Evolutionary conservation across 192 early-diverging fungal genomes (phyloP), one percentile per base, ranked within the genome.

Genomic region (Backusella tuberculispora): DNA sequence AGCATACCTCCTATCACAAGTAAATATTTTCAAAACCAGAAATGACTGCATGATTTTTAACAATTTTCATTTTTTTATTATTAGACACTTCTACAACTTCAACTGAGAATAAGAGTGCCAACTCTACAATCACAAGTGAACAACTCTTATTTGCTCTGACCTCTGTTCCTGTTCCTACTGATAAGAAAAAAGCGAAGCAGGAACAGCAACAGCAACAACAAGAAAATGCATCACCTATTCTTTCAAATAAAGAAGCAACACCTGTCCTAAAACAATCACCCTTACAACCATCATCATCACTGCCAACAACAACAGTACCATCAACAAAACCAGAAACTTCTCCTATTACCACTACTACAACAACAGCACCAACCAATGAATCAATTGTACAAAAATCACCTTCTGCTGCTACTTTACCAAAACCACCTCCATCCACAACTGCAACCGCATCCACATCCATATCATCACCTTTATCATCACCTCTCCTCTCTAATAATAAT

Each of bases 91-190:
- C 46, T 14, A 17, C 9, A 17, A 17, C 9, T 37, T 29, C 14
- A 14, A 38, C 14, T 38, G 64, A 38, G 37, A 40, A n/a, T 40
- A 66, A 34, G 38, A 40, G 6, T 10, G 63, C 24, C 5, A 24
- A 43, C 14, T 40, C n/a, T 5, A 44, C 60, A 7, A 60, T 73
- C 6, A 73, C 72, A 26, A 73, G 60, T 38, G 72, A 73, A 73
- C 72, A 73, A 29, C 63, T 73, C 6, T 42, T 73, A 8, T 65
- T 65, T 46, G 72, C 72, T 47, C 24, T 73, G 8, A 73, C 72
- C 4, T 73, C 72, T 47, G 41, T 73, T 24, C 42, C 72, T 17
- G 13, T 43, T 19, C 19, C 21, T 14, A 63, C 37, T 0, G 41
- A 24, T 63, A 63, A 34, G 17, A 41, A 34, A 0, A 24, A 12